These are phyloP conservation scores for Candida corydali DNA, from an alignment of 805 yeast species.

Conservation along the genomic window DNA sequence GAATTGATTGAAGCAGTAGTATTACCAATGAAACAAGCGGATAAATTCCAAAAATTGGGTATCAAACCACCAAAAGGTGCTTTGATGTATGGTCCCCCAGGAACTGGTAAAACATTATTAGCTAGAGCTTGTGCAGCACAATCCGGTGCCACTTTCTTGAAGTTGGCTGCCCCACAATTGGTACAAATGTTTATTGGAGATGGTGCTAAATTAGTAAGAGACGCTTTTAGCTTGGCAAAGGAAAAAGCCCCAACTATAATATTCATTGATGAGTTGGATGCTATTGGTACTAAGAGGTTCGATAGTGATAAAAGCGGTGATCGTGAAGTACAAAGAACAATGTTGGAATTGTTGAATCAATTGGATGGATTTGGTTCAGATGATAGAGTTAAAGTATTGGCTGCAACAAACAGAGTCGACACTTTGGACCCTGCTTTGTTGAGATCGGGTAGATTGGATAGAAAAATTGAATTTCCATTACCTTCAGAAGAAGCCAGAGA, in stretches of 20 bases:
- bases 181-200: slow-evolving; percentile 47
- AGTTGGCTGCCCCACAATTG: slow-evolving; percentile 43
- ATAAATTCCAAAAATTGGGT: slow-evolving; percentile 89
- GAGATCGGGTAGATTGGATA: slow-evolving; percentile 95
- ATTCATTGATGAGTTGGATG: slow-evolving; percentile 45
- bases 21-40: slow-evolving; percentile 97
- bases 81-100: slow-evolving; percentile 45
- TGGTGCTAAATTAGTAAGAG: slow-evolving; percentile 44
- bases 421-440: slow-evolving; percentile 97
- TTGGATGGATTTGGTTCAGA: slow-evolving; percentile 95
- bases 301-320: slow-evolving; percentile 45
- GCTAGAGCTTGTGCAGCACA: slow-evolving; percentile 49
- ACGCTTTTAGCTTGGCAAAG: slow-evolving; percentile 44
- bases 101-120: slow-evolving; percentile 16
- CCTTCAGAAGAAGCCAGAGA: slow-evolving; percentile 98
- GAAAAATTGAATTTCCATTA: slow-evolving; percentile 96
- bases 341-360: slow-evolving; percentile 47
- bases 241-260: slow-evolving; percentile 46
- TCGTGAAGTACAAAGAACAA: slow-evolving; percentile 45
- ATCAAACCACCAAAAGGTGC: slow-evolving; percentile 62
- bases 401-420: slow-evolving; percentile 98
- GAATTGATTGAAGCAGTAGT: slow-evolving; percentile 98
- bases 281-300: slow-evolving; percentile 44
- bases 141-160: slow-evolving; percentile 42
- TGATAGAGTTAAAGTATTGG: slow-evolving; percentile 94